These are phyloP conservation scores for Spergularia azorica DNA, from an alignment of 179 eudicot species.

Conservation along the genomic window DNA sequence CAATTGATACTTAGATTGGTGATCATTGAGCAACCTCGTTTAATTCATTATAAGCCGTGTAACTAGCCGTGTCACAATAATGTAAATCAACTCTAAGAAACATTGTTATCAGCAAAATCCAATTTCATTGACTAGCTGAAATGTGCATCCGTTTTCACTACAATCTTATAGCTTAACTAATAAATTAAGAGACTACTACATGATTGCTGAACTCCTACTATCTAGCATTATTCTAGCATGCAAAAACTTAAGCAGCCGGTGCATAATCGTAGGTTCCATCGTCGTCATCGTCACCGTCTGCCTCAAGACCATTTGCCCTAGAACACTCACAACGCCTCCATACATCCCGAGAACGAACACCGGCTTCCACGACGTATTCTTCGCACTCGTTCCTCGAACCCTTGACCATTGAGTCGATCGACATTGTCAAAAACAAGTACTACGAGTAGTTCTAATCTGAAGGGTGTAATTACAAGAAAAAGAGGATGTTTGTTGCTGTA, in stretches of 20 bases:
- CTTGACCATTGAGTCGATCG: background rate
- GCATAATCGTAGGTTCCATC: conserved; percentile 28
- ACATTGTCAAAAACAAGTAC: background rate
- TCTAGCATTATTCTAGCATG: too few species aligned
- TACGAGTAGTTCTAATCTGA: background rate
- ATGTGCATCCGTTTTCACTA: too few species aligned
- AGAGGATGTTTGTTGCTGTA: background rate
- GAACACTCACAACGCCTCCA: background rate
- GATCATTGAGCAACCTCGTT: too few species aligned
- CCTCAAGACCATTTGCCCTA: background rate
- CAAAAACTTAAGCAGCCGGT: conserved; percentile 26
- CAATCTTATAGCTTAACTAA: too few species aligned
- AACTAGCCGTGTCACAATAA: too few species aligned
- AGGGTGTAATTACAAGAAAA: background rate
- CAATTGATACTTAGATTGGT: too few species aligned
- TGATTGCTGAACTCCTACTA: too few species aligned
- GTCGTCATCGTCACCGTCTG: conserved; percentile 23
- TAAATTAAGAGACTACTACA: too few species aligned
- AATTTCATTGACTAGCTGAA: too few species aligned
- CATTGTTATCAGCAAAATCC: too few species aligned
- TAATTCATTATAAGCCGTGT: too few species aligned
- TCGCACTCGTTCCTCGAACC: background rate
- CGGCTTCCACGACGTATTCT: background rate
- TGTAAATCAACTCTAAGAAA: too few species aligned
- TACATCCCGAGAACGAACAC: background rate